Evolutionary conservation across 495 filamentous ascomycete genomes (phyloP).

Genomic region (Aspergillus olivimuriae): DNA sequence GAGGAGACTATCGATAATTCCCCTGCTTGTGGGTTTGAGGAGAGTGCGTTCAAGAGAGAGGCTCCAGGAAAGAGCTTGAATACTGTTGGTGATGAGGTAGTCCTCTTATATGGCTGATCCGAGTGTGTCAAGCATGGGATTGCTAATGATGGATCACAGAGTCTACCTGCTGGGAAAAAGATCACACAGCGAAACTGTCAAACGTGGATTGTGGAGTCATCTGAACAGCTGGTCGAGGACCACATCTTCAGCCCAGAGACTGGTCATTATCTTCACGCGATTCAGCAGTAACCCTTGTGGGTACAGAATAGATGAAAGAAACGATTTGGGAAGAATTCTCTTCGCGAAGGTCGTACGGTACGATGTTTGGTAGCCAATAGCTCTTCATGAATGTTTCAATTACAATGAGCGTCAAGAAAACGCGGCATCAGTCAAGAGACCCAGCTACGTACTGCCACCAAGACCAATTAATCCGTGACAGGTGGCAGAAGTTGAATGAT

Average conservation of each 20-base stretch:
- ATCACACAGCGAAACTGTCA: slow-evolving; percentile 20
- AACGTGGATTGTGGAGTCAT: slow-evolving; percentile 28
- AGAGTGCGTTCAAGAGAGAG: slow-evolving; percentile 7
- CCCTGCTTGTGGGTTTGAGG: slow-evolving; percentile 17
- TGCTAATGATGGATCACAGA: background rate
- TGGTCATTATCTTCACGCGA: slow-evolving; percentile 10
- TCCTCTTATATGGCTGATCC: background rate
- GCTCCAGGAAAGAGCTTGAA: slow-evolving; percentile 7
- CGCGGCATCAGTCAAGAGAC: too few relatives aligned
- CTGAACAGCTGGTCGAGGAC: slow-evolving; percentile 14
- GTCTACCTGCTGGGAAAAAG: slow-evolving; percentile 4
- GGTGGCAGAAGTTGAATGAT: too few relatives aligned
- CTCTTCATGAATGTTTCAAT: too few relatives aligned
- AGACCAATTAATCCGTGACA: too few relatives aligned
- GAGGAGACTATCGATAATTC: slow-evolving; percentile 6
- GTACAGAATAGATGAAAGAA: too few relatives aligned
- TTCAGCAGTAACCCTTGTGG: slow-evolving; percentile 14
- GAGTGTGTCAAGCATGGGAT: background rate
- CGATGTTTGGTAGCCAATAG: too few relatives aligned
- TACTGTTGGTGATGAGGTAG: slow-evolving; percentile 7
- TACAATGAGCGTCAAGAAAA: too few relatives aligned
- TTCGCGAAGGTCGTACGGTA: too few relatives aligned
- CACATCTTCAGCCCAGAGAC: slow-evolving; percentile 10
- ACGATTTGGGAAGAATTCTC: too few relatives aligned
- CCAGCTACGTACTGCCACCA: too few relatives aligned